phyloP scores from a whole-genome alignment of 2,329 filamentous ascomycete genomes.

The Fusarium udum region DNA sequence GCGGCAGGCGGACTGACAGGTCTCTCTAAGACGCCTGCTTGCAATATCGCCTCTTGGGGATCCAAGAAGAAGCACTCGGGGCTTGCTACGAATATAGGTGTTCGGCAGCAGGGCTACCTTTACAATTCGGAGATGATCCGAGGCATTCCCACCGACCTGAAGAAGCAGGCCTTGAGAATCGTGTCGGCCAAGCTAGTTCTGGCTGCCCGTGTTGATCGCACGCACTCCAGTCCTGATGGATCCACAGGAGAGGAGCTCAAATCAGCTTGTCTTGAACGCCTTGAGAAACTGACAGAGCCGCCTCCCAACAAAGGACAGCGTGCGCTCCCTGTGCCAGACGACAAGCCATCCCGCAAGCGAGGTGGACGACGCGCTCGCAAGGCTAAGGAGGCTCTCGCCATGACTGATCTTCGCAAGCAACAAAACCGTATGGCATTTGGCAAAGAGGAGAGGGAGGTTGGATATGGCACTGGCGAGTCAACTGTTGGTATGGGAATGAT shows the following conservation, averaged over 20 bases:
- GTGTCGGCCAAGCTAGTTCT: constrained; percentile 92
- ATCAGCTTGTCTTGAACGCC: constrained; percentile 81
- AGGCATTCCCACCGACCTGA: constrained; percentile 84
- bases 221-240: constrained; percentile 83
- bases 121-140: constrained; percentile 92
- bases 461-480: constrained; percentile 85
- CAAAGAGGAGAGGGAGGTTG: constrained; percentile 93
- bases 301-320: constrained; percentile 88
- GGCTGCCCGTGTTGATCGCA: constrained; percentile 89
- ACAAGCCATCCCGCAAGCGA: constrained; percentile 92
- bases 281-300: constrained; percentile 93
- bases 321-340: constrained; percentile 90
- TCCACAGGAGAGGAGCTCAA: constrained; percentile 84
- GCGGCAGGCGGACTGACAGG: constrained; percentile 88
- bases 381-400: constrained; percentile 94
- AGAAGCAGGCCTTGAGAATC: constrained; percentile 93
- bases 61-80: constrained; percentile 87
- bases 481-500: constrained; percentile 96
- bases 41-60: constrained; percentile 90
- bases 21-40: constrained; percentile 90
- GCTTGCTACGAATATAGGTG: constrained; percentile 90
- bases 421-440: constrained; percentile 97
- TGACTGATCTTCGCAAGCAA: constrained; percentile 95
- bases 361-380: constrained; percentile 90
- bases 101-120: constrained; percentile 91